Evolutionary conservation across 148 eudicot genomes (phyloP), one percentile per base, ranked within the genome.

Genomic region (Suaeda aralocaspica): DNA sequence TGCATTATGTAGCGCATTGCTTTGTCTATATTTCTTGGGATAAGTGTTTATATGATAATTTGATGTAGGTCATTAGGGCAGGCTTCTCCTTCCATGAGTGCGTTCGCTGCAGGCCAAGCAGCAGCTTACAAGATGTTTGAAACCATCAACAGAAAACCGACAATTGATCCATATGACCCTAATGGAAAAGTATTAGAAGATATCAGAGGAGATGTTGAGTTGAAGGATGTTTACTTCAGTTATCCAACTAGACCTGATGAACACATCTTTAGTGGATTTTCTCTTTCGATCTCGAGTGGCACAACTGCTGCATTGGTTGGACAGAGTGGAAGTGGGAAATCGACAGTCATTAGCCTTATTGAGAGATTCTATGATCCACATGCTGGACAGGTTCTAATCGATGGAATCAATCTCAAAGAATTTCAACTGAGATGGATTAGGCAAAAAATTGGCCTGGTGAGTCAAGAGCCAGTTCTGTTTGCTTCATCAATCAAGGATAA

Each of bases 331-430:
- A 87, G 92, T 41, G 89, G 89, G n/a, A 87, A 87, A 74, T 87
- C 92, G 0, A 85, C 92, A 45, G 89, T 85, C 4, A 81, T 85
- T 29, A 83, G 87, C 69, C 72, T 87, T 33, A 73, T 87, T 41
- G 89, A 88, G 83, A 83, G 92, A 78, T 88, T 88, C 59, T 88
- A 88, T 36, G 92, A 88, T 77, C 92, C 92, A 55, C 75, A 75
- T 6, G 78, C 78, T 9, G 92, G 92, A 68, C 76, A 88, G 68
- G 89, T 87, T 61, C 78, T 87, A 42, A 81, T 87, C 14, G 92
- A 87, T 80, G 88, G 87, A 21, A 57, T 76, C 67, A 76, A 83
- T 82, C 78, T 88, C 65, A 85, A 81, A 75, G 87, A 83, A 44
- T 83, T 83, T 68, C 89, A 82, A 59, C 83, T 88, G 7, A 83